These are phyloP conservation scores for Solanum clarkiae DNA, from an alignment of 257 asterid species.

Conservation along the genomic window DNA sequence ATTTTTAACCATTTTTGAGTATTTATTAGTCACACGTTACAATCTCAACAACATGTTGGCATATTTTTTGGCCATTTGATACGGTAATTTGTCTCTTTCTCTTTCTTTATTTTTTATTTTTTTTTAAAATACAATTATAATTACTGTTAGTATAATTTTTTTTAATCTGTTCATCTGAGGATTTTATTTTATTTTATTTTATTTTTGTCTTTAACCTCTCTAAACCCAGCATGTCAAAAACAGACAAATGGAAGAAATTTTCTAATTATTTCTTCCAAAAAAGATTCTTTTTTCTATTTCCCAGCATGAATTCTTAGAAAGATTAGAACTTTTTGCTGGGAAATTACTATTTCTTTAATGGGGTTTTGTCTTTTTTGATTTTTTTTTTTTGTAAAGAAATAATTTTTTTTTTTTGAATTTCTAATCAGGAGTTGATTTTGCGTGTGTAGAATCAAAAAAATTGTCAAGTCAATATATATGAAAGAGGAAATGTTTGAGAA, in stretches of 20 bases:
- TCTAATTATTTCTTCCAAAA: neutral
- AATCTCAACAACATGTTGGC: neutral
- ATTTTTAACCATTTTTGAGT: neutral
- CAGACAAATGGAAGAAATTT: neutral
- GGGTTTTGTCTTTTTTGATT: neutral
- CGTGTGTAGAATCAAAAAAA: neutral
- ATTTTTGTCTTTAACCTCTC: neutral
- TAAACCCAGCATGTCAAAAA: neutral
- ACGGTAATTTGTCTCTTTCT: neutral
- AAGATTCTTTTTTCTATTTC: neutral
- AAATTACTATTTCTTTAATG: neutral
- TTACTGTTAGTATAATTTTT: neutral
- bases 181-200: no score
- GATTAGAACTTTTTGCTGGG: neutral
- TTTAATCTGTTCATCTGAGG: neutral
- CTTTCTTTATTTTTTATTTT: neutral
- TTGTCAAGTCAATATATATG: neutral
- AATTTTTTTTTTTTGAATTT: neutral
- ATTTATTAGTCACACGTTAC: neutral
- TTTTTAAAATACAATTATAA: neutral
- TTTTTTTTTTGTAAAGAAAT: neutral
- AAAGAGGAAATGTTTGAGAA: neutral
- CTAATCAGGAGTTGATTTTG: neutral
- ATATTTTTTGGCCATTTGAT: neutral
- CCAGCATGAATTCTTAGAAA: neutral